Evolutionary conservation across 169 alveolate genomes (phyloP).

Genomic region (Eimeria maxima): DNA sequence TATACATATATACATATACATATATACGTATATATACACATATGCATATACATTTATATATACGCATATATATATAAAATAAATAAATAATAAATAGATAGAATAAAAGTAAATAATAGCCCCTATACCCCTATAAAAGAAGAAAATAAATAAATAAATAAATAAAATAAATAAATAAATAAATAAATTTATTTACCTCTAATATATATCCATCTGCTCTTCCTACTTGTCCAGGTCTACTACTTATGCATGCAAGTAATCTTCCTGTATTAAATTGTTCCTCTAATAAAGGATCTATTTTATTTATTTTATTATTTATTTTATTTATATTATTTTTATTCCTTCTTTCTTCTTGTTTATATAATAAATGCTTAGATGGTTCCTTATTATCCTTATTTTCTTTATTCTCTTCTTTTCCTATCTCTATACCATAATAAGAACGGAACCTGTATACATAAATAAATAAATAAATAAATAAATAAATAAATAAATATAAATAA

Average conservation of each 20-base stretch:
- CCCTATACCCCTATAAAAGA: too few species aligned
- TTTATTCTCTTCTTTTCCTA: conserved; percentile 87
- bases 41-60: neutral
- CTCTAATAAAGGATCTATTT: conserved; percentile 92
- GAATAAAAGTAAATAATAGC: neutral
- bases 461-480: neutral
- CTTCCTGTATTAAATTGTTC: conserved; percentile 98
- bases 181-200: conserved; percentile 90
- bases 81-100: neutral
- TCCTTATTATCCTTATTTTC: conserved; percentile 85
- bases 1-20: too few species aligned
- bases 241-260: conserved; percentile 98
- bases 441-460: conserved; percentile 83
- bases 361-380: conserved; percentile 85
- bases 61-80: neutral
- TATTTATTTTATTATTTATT: conserved; percentile 87
- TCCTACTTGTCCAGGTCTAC: conserved; percentile 99
- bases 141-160: neutral
- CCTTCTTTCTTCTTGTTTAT: conserved; percentile 86
- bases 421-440: conserved; percentile 86
- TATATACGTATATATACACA: neutral
- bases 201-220: conserved; percentile 98
- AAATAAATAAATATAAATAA: neutral
- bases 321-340: too few species aligned
- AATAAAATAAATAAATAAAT: neutral